phyloP scores from a whole-genome alignment of 2,329 filamentous ascomycete genomes.

The Simplicillium aogashimaense region DNA sequence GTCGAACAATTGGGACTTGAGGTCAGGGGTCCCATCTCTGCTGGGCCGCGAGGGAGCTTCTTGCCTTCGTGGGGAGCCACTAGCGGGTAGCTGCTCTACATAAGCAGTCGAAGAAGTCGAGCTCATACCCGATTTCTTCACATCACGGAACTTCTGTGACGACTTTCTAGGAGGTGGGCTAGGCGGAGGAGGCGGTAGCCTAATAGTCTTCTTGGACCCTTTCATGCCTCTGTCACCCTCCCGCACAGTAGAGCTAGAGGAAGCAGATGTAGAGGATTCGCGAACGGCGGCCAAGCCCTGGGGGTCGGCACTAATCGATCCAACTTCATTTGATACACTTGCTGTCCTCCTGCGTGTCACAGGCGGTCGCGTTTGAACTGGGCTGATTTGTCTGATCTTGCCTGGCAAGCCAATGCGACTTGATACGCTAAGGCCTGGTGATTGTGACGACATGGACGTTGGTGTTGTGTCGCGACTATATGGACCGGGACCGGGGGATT shows the following conservation, averaged over 20 bases:
- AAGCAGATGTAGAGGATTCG: slow-evolving; percentile 63
- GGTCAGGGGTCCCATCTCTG: slow-evolving; percentile 54
- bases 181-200: slow-evolving; percentile 38
- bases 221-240: slow-evolving; percentile 31
- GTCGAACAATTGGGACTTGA: slow-evolving; percentile 45
- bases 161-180: slow-evolving; percentile 55
- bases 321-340: slow-evolving; percentile 42
- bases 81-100: slow-evolving; percentile 10
- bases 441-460: slow-evolving; percentile 68
- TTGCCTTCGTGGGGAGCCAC: slow-evolving; percentile 19
- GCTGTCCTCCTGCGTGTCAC: slow-evolving; percentile 48
- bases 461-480: slow-evolving; percentile 73
- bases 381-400: slow-evolving; percentile 45
- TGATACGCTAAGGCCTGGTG: slow-evolving; percentile 48
- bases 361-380: slow-evolving; percentile 45
- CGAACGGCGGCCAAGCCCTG: slow-evolving; percentile 55
- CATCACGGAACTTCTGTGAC: slow-evolving; percentile 41
- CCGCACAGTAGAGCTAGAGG: slow-evolving; percentile 59
- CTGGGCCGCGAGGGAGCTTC: slow-evolving; percentile 30
- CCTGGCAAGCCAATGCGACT: slow-evolving; percentile 29
- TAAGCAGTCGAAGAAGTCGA: slow-evolving; percentile 7
- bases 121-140: slow-evolving; percentile 9
- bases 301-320: slow-evolving; percentile 34
- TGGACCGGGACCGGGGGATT: slow-evolving; percentile 56
- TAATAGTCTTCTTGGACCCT: slow-evolving; percentile 30